Conservation (phyloP, 2,329 filamentous ascomycete genomes). For the Pestalotiopsis sp. region DNA sequence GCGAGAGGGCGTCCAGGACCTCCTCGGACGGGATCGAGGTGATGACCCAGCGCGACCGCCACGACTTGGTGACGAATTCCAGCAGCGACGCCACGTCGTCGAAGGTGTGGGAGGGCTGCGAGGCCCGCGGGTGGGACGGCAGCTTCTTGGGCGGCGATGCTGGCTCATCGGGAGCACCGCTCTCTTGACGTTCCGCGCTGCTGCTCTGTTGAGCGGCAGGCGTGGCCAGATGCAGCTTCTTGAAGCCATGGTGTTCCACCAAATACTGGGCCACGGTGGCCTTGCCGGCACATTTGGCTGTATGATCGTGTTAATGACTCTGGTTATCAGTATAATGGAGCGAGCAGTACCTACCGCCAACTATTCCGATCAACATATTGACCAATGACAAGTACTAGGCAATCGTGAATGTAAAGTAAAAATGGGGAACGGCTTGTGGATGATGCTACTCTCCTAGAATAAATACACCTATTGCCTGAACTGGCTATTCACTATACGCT, state of each 20-base stretch:
- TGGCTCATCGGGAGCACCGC: background rate
- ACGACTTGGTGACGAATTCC: conserved; percentile 82
- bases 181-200: background rate
- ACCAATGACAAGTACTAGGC: background rate
- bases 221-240: conserved; percentile 63
- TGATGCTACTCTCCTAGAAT: background rate
- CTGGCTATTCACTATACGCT: background rate
- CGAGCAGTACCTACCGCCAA: conserved; percentile 41
- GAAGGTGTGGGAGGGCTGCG: conserved; percentile 48
- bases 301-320: conserved; percentile 17
- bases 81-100: conserved; percentile 68
- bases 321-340: background rate
- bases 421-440: background rate
- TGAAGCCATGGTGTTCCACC: conserved; percentile 81
- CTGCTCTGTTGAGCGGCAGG: background rate
- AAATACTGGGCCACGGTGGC: conserved; percentile 87
- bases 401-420: background rate
- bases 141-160: background rate
- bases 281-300: conserved; percentile 93
- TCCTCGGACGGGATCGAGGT: conserved; percentile 77
- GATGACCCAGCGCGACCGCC: conserved; percentile 83
- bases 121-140: conserved; percentile 7
- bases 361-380: conserved; percentile 52
- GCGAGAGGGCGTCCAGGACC: conserved; percentile 73
- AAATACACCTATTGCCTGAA: background rate